Evolutionary conservation across 2,329 filamentous ascomycete species (phyloP).

Genomic region (Stagonosporopsis chrysanthemi): DNA sequence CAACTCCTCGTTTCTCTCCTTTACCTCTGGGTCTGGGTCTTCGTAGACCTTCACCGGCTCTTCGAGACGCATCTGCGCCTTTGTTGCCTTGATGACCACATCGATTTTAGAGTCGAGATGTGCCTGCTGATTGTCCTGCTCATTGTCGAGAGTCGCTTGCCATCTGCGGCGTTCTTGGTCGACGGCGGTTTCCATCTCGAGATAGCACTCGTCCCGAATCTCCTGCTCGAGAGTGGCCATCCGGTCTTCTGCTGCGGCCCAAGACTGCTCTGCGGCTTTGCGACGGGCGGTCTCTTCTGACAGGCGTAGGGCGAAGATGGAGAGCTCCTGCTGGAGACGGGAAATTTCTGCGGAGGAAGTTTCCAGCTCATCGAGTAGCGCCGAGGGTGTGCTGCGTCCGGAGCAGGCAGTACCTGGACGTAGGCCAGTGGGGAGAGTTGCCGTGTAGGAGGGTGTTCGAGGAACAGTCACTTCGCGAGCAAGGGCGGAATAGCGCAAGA

Average conservation of each 20-base stretch:
- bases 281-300: conserved; percentile 75
- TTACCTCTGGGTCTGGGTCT: conserved; percentile 50
- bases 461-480: conserved; percentile 93
- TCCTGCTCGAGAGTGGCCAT: conserved; percentile 82
- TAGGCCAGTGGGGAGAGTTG: conserved; percentile 59
- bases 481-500: conserved; percentile 90
- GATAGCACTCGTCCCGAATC: conserved; percentile 86
- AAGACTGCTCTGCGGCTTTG: conserved; percentile 74
- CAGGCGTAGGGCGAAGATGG: conserved; percentile 73
- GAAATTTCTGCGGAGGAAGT: conserved; percentile 81
- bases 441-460: conserved; percentile 81
- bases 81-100: conserved; percentile 66
- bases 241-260: conserved; percentile 68
- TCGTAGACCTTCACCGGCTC: conserved; percentile 53
- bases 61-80: conserved; percentile 42
- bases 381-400: conserved; percentile 57
- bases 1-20: conserved; percentile 48
- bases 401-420: conserved; percentile 44
- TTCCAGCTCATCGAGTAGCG: conserved; percentile 73
- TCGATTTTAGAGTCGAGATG: conserved; percentile 90
- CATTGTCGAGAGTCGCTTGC: conserved; percentile 78
- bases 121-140: conserved; percentile 79
- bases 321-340: conserved; percentile 78
- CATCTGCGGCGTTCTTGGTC: conserved; percentile 80
- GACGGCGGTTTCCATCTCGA: conserved; percentile 82